These are phyloP conservation scores for Thelephora ganbajun DNA, from an alignment of 768 basidiomycete genomes.

Conservation along the genomic window DNA sequence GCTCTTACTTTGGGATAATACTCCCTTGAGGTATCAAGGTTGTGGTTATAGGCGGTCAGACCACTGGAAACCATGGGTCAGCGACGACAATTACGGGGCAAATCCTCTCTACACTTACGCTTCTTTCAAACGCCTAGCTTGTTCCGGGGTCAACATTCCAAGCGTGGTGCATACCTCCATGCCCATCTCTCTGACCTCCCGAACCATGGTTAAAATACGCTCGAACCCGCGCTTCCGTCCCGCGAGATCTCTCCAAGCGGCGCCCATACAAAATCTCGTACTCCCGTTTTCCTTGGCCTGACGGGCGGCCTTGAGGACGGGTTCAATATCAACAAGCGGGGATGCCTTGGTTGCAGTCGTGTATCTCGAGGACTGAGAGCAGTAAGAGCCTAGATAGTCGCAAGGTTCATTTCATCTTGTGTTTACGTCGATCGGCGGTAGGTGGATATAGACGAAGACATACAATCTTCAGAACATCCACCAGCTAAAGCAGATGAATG, in stretches of 20 bases:
- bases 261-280: conserved; percentile 98
- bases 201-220: conserved; percentile 85
- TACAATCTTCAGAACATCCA: conserved; percentile 93
- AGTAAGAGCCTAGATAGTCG: conserved; percentile 65
- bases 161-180: conserved; percentile 99
- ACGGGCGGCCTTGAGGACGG: conserved; percentile 84
- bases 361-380: conserved; percentile 94
- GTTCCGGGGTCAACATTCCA: conserved; percentile 91
- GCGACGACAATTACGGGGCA: conserved; percentile 1
- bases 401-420: background rate
- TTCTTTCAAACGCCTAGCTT: conserved; percentile 83
- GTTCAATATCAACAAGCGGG: conserved; percentile 75
- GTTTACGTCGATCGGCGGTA: conserved; percentile 5
- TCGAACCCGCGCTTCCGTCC: conserved; percentile 92
- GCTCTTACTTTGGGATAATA: conserved; percentile 77
- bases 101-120: conserved; percentile 41
- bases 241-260: conserved; percentile 91
- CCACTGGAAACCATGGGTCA: conserved; percentile 35
- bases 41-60: conserved; percentile 96
- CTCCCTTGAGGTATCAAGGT: conserved; percentile 94
- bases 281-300: conserved; percentile 94
- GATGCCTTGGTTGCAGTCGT: conserved; percentile 82
- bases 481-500: conserved; percentile 46
- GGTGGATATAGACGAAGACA: conserved; percentile 13
- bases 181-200: conserved; percentile 81